These are phyloP conservation scores for Pythium vanterpoolii DNA, from an alignment of 352 stramenopile species.

Conservation along the genomic window DNA sequence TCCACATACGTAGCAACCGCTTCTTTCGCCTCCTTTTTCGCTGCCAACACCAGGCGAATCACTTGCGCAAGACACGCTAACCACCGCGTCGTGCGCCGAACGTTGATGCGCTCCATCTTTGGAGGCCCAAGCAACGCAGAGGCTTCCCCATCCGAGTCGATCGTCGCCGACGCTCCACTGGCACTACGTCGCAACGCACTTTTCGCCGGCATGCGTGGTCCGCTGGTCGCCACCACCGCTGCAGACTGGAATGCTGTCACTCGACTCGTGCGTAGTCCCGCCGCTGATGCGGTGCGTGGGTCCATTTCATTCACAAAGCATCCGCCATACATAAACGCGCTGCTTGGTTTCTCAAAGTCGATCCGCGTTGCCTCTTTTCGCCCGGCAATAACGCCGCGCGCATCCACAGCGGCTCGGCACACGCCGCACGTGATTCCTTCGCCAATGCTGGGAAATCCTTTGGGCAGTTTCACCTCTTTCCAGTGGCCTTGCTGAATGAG, in stretches of 20 bases:
- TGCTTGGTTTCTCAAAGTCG: conserved; percentile 58
- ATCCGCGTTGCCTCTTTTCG: conserved; percentile 44
- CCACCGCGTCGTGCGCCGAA: conserved; percentile 72
- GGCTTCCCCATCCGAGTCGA: conserved; percentile 20
- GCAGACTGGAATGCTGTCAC: not conserved
- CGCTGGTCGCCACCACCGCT: not conserved
- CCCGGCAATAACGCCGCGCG: conserved; percentile 45
- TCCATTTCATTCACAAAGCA: conserved; percentile 56
- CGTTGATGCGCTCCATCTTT: conserved; percentile 82
- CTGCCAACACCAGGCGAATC: conserved; percentile 43
- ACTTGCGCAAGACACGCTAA: conserved; percentile 62
- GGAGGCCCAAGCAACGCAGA: conserved; percentile 36
- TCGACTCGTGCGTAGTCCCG: conserved; percentile 10
- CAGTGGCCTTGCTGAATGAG: conserved; percentile 54
- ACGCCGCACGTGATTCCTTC: conserved; percentile 57
- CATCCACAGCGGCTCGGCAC: conserved; percentile 50
- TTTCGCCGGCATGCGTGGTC: not conserved
- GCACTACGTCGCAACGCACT: conserved; percentile 1
- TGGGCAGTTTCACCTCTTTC: conserved; percentile 55
- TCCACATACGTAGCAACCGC: not conserved
- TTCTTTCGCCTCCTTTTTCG: conserved; percentile 13
- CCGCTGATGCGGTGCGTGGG: conserved; percentile 2
- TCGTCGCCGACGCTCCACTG: not conserved
- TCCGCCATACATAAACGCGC: conserved; percentile 54
- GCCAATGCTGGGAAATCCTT: conserved; percentile 41